Conservation (phyloP, 2,329 filamentous ascomycete genomes). For the Chrysoporthe cubensis region DNA sequence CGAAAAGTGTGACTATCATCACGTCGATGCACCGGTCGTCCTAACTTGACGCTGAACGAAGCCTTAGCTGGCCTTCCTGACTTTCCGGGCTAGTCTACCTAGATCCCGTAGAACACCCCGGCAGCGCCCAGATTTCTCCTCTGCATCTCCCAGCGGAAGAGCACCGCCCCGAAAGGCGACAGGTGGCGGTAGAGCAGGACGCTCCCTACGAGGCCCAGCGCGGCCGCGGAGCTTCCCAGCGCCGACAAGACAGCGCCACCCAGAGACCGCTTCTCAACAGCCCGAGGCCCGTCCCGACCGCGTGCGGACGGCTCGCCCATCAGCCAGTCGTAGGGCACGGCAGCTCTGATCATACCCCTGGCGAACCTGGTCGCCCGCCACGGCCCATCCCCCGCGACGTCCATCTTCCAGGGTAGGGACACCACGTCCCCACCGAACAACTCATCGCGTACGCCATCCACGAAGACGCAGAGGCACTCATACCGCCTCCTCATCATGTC, state of each 20-base stretch:
- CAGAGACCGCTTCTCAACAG: background rate
- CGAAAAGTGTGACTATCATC: too few species aligned
- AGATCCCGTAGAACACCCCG: slow-evolving; percentile 22
- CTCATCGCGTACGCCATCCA: slow-evolving; percentile 29
- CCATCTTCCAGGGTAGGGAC: slow-evolving; percentile 22
- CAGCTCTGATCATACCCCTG: slow-evolving; percentile 20
- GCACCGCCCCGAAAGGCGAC: slow-evolving; percentile 23
- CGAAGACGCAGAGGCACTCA: slow-evolving; percentile 32
- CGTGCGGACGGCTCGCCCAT: slow-evolving; percentile 1
- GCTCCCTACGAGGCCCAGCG: slow-evolving; percentile 19
- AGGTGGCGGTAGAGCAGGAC: slow-evolving; percentile 28
- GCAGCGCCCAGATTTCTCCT: slow-evolving; percentile 23
- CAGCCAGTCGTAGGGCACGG: slow-evolving; percentile 23
- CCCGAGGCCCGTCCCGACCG: background rate
- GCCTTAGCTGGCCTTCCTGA: too few species aligned
- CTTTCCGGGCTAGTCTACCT: background rate
- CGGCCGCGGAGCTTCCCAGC: slow-evolving; percentile 17
- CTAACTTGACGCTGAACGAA: background rate
- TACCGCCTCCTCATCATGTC: slow-evolving; percentile 34
- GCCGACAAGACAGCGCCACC: slow-evolving; percentile 7
- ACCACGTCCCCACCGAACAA: slow-evolving; percentile 26
- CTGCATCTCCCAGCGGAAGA: slow-evolving; percentile 27
- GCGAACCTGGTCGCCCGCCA: slow-evolving; percentile 22
- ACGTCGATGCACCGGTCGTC: too few species aligned
- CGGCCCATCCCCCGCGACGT: background rate